Base-by-base conservation (phyloP, 495 filamentous ascomycete genomes). In the Durotheca rogersii region DNA sequence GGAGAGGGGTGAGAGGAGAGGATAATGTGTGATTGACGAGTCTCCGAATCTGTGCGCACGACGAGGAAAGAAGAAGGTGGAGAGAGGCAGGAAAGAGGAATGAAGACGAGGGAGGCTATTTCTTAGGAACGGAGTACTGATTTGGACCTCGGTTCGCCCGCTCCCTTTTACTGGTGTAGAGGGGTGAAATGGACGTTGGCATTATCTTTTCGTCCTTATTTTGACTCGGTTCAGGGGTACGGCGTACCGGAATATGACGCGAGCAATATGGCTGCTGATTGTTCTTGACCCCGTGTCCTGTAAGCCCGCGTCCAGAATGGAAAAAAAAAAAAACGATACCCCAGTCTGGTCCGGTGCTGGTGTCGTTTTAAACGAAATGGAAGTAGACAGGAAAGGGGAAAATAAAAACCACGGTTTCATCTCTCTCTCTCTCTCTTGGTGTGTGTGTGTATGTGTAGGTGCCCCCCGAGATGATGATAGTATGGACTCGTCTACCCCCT, bases 181-280 rank as follows among this genome's bases (percentile, higher is more conserved):
- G 42, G 56, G 15, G n/a, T n/a, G n/a, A 47, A 51, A 56, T 45
- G 35, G 41, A 30, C 33, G 41, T 53, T 46, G 44, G 41, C 56
- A 48, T 51, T 44, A 27, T 41, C 23, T 49, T 51, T 51, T 47
- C 33, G 42, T 54, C 17, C 4, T 4, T 27, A 27, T 27, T 50
- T 55, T n/a, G n/a, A n/a, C n/a, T n/a, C n/a, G n/a, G n/a, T n/a
- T n/a, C n/a, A 20, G 47, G 56, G 56, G 46, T 48, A 60, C 50
- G 56, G 56, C 56, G 56, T 48, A 55, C 55, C 41, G 56, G 56
- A 60, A 51, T 60, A 60, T 38, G 51, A 60, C 45, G 43, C 48
- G 32, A 51, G 51, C 41, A 51, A 42, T 46, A 56, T 27, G 47
- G 56, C 47, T 60, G 47, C 56, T 46, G 56, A 53, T 46, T 49